Conservation (phyloP, 176 grass and related monocot species). For the Echinochloa phyllopogon region DNA sequence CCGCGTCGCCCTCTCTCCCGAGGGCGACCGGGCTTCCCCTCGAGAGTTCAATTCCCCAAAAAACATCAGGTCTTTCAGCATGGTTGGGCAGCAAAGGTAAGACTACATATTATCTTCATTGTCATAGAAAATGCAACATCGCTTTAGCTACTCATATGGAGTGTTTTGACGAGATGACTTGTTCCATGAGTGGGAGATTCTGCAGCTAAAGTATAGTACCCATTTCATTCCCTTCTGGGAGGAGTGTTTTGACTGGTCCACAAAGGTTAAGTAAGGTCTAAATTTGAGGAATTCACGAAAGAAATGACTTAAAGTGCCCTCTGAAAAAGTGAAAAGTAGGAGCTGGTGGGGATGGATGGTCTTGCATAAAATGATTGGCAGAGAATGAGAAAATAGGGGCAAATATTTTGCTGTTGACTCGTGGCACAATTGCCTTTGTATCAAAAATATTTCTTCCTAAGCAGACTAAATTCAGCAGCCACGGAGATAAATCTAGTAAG, state of each 20-base stretch:
- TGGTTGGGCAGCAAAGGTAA: not conserved
- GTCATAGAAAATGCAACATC: no score
- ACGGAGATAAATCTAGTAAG: not conserved
- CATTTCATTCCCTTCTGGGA: no score
- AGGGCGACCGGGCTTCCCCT: no score
- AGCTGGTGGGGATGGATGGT: no score
- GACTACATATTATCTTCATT: not conserved
- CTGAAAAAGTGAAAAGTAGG: no score
- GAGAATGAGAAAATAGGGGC: no score
- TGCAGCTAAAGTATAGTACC: not conserved
- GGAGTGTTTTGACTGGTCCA: not conserved
- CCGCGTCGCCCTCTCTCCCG: no score
- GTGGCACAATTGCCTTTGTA: not conserved
- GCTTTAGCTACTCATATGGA: no score
- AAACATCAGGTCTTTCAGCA: not conserved
- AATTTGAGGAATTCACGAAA: not conserved
- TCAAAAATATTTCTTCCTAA: no score
- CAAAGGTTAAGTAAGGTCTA: not conserved
- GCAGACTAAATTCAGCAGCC: not conserved
- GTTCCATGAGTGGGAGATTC: not conserved
- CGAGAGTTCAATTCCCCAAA: no score
- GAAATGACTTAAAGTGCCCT: no score
- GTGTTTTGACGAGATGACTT: not conserved
- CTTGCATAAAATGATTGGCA: no score
- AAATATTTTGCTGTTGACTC: not conserved